Percentiles rank a stretch among this genome's conserved stretches.
Conservation (phyloP, 306 rosid genomes). For the Vigna reflexopilosa region DNA sequence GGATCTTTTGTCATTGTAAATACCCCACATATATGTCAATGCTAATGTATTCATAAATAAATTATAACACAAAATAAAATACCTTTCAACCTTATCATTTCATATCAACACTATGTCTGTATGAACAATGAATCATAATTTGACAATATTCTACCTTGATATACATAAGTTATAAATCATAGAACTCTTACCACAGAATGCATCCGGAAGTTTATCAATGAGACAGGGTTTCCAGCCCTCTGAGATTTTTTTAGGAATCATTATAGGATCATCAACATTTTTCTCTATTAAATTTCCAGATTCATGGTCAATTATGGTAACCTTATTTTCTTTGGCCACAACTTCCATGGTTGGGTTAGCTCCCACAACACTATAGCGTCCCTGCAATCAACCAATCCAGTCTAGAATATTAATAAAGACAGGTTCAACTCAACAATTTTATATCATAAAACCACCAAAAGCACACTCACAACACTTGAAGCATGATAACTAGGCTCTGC, state of each 20-base stretch:
- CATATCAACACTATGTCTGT: constrained; percentile 2
- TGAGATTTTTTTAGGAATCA: constrained; percentile 64
- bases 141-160: neutral
- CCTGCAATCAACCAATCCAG: constrained; percentile 59
- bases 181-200: constrained; percentile 77
- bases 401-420: constrained; percentile 13
- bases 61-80: neutral
- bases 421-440: neutral
- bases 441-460: constrained; percentile 8
- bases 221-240: constrained; percentile 71
- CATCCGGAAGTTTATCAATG: constrained; percentile 67
- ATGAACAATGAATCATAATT: constrained; percentile 13
- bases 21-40: neutral
- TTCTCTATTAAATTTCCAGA: constrained; percentile 61
- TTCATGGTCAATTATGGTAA: constrained; percentile 74
- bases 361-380: constrained; percentile 83
- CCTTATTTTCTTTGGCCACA: constrained; percentile 79
- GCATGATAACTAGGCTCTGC: constrained; percentile 64
- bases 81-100: neutral
- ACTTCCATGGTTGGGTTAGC: constrained; percentile 81
- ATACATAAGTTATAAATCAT: neutral
- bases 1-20: neutral
- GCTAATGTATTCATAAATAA: neutral
- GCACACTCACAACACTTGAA: constrained; percentile 44
- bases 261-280: constrained; percentile 73